Conservation (phyloP, 2,329 filamentous ascomycete genomes). For the Sclerotinia nivalis region DNA sequence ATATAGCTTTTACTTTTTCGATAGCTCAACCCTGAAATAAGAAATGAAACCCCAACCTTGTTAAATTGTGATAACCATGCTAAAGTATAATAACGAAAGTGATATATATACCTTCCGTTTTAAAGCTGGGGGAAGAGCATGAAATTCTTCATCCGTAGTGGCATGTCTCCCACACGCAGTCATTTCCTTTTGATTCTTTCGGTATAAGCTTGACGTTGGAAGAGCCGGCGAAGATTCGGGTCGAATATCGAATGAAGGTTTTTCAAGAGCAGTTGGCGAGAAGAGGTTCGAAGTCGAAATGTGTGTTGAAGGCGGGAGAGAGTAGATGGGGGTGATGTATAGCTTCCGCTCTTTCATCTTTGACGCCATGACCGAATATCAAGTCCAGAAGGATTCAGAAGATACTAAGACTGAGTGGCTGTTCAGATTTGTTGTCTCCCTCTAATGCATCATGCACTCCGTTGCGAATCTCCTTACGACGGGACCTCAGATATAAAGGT, state of each 20-base stretch:
- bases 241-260: conserved; percentile 35
- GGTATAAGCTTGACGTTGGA: conserved; percentile 31
- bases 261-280: conserved; percentile 35
- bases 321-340: conserved; percentile 28
- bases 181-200: conserved; percentile 40
- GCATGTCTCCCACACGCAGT: conserved; percentile 32
- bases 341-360: conserved; percentile 14
- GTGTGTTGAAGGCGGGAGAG: conserved; percentile 27
- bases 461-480: conserved; percentile 19
- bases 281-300: conserved; percentile 26
- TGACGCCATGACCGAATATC: conserved; percentile 19
- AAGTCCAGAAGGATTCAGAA: conserved; percentile 18
- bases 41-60: conserved; percentile 10
- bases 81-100: conserved; percentile 17
- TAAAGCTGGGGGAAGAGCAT: conserved; percentile 52
- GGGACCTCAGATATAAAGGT: conserved; percentile 21
- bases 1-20: conserved; percentile 14
- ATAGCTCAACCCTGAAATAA: conserved; percentile 9
- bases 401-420: conserved; percentile 10
- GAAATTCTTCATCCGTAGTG: conserved; percentile 50
- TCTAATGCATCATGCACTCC: conserved; percentile 24
- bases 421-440: conserved; percentile 23
- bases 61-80: conserved; percentile 16
- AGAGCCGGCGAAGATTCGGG: conserved; percentile 31
- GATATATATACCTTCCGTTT: conserved; percentile 51